A percentile compares a stretch with the other conserved stretches of the same genome.
These are phyloP conservation scores for Trichoderma hamatum DNA, from an alignment of 2,329 filamentous ascomycete species.

Conservation along the genomic window DNA sequence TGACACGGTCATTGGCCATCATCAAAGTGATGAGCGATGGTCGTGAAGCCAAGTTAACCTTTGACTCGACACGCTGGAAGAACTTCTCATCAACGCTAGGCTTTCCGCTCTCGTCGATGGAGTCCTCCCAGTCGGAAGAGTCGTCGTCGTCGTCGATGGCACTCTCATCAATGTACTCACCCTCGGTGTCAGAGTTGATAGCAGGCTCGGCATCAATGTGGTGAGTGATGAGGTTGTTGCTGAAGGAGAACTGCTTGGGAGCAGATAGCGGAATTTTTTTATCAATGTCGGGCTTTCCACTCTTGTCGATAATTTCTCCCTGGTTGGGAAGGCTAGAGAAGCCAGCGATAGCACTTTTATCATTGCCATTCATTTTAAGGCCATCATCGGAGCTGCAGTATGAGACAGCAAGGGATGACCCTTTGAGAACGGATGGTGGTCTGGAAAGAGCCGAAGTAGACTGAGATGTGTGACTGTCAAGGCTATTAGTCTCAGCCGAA, in stretches of 20 bases:
- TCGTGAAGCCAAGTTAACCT: conserved; percentile 79
- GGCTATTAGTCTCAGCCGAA: too few species aligned
- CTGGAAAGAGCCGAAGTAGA: too few species aligned
- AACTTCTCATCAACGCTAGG: conserved; percentile 80
- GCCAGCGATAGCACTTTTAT: too few species aligned
- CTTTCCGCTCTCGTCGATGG: conserved; percentile 78
- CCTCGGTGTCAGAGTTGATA: conserved; percentile 48
- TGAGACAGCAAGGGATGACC: too few species aligned
- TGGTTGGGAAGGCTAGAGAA: too few species aligned
- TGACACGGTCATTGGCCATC: conserved; percentile 73
- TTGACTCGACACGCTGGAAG: conserved; percentile 91
- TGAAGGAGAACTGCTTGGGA: conserved; percentile 74
- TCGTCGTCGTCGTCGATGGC: conserved; percentile 77
- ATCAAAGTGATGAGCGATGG: conserved; percentile 88
- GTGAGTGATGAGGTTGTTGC: conserved; percentile 70
- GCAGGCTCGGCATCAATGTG: conserved; percentile 59
- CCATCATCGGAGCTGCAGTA: too few species aligned
- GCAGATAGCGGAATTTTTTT: conserved; percentile 50
- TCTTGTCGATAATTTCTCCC: too few species aligned
- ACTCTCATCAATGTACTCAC: conserved; percentile 76
- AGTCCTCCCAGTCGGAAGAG: conserved; percentile 64
- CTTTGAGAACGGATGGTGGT: too few species aligned
- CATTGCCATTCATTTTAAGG: too few species aligned
- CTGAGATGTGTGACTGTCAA: too few species aligned
- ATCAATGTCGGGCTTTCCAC: too few species aligned